These are phyloP conservation scores for Hemerocallis citrina DNA, from an alignment of 106 monocot genomes.

Conservation along the genomic window DNA sequence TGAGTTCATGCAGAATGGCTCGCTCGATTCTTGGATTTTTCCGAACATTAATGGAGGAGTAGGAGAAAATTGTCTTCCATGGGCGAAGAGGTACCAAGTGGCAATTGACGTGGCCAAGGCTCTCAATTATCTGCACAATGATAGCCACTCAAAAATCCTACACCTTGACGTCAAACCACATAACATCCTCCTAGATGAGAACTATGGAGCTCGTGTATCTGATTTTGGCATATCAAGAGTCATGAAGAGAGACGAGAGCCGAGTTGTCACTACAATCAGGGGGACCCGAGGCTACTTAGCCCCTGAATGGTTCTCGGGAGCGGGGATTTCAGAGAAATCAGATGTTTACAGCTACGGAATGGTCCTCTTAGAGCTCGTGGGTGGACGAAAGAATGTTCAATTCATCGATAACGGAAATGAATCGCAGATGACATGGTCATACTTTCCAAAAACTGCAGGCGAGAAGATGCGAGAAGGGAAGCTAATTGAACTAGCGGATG, in stretches of 20 bases:
- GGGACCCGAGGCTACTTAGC: conserved; percentile 42
- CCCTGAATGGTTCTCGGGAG: conserved; percentile 12
- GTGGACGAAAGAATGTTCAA: conserved; percentile 18
- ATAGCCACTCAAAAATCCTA: conserved; percentile 28
- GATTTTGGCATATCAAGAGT: conserved; percentile 18
- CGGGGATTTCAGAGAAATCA: conserved; percentile 10
- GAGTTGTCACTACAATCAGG: conserved; percentile 25
- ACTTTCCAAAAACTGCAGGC: conserved; percentile 23
- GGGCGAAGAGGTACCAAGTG: conserved; percentile 28
- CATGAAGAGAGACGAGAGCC: conserved; percentile 3
- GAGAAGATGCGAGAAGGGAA: conserved; percentile 40
- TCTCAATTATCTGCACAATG: conserved; percentile 43
- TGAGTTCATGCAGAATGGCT: conserved; percentile 42
- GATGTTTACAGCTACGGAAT: conserved; percentile 50
- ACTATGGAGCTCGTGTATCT: conserved; percentile 19
- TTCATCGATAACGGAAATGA: conserved; percentile 10
- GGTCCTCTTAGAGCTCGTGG: conserved; percentile 48
- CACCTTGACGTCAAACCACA: conserved; percentile 57
- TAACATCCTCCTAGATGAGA: conserved; percentile 55
- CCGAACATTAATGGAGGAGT: not conserved
- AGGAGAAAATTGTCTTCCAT: conserved; percentile 13
- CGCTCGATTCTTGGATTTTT: conserved; percentile 45
- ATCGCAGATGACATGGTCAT: conserved; percentile 15
- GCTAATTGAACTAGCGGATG: conserved; percentile 30
- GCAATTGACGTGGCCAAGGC: conserved; percentile 51